A percentile compares a stretch with the other conserved stretches of the same genome.
These are phyloP conservation scores for Yamadazyma sp. DNA, from an alignment of 1,139 yeast genomes.

Conservation along the genomic window DNA sequence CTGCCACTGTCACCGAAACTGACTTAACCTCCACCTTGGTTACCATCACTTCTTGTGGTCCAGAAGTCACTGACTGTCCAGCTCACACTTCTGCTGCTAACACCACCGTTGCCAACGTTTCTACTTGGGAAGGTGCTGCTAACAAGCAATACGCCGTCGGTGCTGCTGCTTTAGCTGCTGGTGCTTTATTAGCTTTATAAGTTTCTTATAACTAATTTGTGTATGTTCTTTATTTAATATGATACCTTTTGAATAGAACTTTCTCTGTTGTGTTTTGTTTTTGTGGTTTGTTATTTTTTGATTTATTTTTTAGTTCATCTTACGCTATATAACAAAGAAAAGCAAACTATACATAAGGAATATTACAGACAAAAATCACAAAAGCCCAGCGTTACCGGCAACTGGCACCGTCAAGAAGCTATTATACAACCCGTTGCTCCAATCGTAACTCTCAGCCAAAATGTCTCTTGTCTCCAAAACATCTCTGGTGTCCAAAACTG, in stretches of 20 bases:
- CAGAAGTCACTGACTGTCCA: conserved; percentile 44
- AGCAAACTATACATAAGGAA: too few relatives aligned
- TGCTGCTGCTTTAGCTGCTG: conserved; percentile 50
- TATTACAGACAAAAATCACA: too few relatives aligned
- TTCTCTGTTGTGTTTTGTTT: not conserved
- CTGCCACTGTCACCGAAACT: conserved; percentile 32
- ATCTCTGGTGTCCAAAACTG: not conserved
- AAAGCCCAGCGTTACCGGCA: not conserved
- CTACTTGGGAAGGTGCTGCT: conserved; percentile 35
- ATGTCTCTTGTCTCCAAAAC: too few relatives aligned
- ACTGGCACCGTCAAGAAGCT: not conserved
- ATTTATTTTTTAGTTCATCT: not conserved
- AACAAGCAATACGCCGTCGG: conserved; percentile 37
- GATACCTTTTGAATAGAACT: conserved; percentile 13
- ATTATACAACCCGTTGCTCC: not conserved
- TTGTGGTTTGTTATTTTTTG: not conserved
- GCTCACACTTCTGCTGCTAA: conserved; percentile 24
- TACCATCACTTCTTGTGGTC: conserved; percentile 43
- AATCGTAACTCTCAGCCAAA: not conserved
- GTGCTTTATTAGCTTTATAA: conserved; percentile 52
- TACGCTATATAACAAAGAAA: too few relatives aligned
- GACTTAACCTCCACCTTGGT: conserved; percentile 30
- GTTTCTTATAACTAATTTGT: conserved; percentile 13
- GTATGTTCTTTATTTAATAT: conserved; percentile 13
- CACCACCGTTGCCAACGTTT: conserved; percentile 32